A percentile compares a stretch with the other conserved stretches of the same genome.
Conservation (phyloP, 352 stramenopile genomes). For the Phytophthora sansomeana region DNA sequence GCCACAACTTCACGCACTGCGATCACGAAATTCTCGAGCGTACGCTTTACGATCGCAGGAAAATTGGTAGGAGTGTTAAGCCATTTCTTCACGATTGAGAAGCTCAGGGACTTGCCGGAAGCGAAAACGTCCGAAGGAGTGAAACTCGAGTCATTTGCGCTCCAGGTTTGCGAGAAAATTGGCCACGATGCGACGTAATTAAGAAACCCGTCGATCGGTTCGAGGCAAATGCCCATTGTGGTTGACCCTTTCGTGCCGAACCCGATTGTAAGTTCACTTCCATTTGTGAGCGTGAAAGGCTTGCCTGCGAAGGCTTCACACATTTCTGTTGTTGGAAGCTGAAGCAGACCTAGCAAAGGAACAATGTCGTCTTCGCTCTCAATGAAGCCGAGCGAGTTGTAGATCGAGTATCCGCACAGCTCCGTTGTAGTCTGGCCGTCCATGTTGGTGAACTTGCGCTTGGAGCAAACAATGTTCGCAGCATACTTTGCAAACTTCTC, state of each 20-base stretch:
- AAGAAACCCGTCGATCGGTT: constrained; percentile 42
- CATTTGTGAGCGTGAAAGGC: constrained; percentile 42
- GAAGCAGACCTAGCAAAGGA: constrained; percentile 18
- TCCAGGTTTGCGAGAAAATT: constrained; percentile 27
- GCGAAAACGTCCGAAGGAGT: constrained; percentile 43
- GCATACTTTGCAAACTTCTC: constrained; percentile 35
- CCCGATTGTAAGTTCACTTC: constrained; percentile 25
- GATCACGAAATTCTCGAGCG: constrained; percentile 12
- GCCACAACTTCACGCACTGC: neutral
- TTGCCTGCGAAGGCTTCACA: constrained; percentile 47
- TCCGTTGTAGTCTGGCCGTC: constrained; percentile 27
- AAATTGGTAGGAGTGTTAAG: constrained; percentile 15
- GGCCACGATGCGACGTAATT: constrained; percentile 38
- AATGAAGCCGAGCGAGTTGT: constrained; percentile 29
- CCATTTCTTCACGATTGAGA: constrained; percentile 28
- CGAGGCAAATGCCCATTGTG: constrained; percentile 47
- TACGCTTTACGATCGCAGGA: constrained; percentile 20
- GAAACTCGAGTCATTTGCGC: constrained; percentile 10
- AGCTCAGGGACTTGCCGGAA: constrained; percentile 34
- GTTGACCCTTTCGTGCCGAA: constrained; percentile 30
- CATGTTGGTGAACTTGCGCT: constrained; percentile 43
- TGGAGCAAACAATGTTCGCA: constrained; percentile 39
- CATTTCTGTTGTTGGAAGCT: constrained; percentile 51
- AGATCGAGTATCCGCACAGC: constrained; percentile 41
- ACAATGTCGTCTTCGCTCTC: constrained; percentile 4